Evolutionary conservation across 192 early-diverging fungal genomes (phyloP).

Genomic region (Coemansia guatemalensis): DNA sequence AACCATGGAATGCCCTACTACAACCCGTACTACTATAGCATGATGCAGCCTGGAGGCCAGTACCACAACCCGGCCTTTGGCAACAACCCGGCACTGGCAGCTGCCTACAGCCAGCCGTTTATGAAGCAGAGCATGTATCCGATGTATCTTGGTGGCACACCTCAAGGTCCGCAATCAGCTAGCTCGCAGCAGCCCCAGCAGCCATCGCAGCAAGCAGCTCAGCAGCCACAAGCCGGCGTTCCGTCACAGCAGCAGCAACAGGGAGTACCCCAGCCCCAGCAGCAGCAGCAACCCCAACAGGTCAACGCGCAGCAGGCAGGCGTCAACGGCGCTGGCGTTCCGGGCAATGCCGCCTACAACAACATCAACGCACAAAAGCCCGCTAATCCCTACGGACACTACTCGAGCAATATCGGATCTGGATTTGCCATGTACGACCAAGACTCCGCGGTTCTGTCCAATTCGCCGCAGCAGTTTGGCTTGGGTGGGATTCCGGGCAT

Average conservation of each 20-base stretch:
- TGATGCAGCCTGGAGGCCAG: conserved; percentile 73
- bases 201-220: conserved; percentile 27
- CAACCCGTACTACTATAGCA: conserved; percentile 72
- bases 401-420: conserved; percentile 42
- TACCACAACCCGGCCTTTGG: conserved; percentile 73
- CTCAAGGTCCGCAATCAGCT: conserved; percentile 31
- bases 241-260: conserved; percentile 18
- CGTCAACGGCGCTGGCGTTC: conserved; percentile 30
- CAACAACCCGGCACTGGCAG: conserved; percentile 61
- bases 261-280: conserved; percentile 24
- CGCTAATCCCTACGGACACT: conserved; percentile 49
- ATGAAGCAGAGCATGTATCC: conserved; percentile 91
- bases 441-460: conserved; percentile 39
- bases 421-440: conserved; percentile 51
- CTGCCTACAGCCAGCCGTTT: conserved; percentile 85
- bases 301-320: conserved; percentile 14
- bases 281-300: conserved; percentile 23
- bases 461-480: conserved; percentile 51
- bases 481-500: conserved; percentile 49
- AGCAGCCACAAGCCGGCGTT: conserved; percentile 19
- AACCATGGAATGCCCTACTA: conserved; percentile 76
- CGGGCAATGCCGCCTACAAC: conserved; percentile 29
- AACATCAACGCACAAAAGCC: conserved; percentile 51
- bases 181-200: conserved; percentile 46
- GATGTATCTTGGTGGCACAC: conserved; percentile 60